A percentile compares a stretch with the other conserved stretches of the same genome.
Conservation (phyloP, 129 eudicot species). For the Lonicera japonica region DNA sequence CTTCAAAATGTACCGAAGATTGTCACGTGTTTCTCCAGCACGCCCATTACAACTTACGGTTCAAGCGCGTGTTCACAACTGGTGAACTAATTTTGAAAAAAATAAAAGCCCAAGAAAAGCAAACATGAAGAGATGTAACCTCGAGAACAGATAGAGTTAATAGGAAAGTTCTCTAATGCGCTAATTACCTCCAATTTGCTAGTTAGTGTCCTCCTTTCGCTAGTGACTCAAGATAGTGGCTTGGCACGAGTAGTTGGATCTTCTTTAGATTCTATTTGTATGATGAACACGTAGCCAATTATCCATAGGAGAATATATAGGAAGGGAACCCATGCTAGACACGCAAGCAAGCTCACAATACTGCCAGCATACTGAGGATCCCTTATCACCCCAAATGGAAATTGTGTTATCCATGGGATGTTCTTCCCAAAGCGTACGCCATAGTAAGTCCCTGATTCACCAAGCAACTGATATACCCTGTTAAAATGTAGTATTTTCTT, state of each 20-base stretch:
- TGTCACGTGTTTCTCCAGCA: no score
- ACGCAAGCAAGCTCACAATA: constrained; percentile 76
- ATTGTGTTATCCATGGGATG: constrained; percentile 88
- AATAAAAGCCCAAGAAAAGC: no score
- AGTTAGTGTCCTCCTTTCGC: background rate
- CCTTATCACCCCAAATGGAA: constrained; percentile 74
- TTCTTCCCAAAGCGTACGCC: constrained; percentile 94
- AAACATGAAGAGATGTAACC: no score
- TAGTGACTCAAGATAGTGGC: constrained; percentile 50
- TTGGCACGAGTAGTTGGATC: constrained; percentile 82
- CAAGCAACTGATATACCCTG: constrained; percentile 94
- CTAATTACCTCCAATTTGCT: background rate
- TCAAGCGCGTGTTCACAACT: no score
- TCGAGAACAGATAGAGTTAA: background rate
- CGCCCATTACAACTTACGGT: no score
- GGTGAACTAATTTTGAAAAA: no score
- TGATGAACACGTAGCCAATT: constrained; percentile 78
- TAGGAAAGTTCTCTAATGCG: background rate
- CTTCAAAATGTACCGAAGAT: no score
- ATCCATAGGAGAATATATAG: constrained; percentile 73
- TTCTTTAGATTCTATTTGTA: constrained; percentile 65
- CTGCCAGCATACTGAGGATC: constrained; percentile 97
- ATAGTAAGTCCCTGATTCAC: constrained; percentile 92
- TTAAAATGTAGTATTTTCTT: background rate
- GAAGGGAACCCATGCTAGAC: constrained; percentile 75